These are phyloP conservation scores for Xylariales sp. DNA, from an alignment of 2,329 filamentous ascomycete species.

Conservation along the genomic window DNA sequence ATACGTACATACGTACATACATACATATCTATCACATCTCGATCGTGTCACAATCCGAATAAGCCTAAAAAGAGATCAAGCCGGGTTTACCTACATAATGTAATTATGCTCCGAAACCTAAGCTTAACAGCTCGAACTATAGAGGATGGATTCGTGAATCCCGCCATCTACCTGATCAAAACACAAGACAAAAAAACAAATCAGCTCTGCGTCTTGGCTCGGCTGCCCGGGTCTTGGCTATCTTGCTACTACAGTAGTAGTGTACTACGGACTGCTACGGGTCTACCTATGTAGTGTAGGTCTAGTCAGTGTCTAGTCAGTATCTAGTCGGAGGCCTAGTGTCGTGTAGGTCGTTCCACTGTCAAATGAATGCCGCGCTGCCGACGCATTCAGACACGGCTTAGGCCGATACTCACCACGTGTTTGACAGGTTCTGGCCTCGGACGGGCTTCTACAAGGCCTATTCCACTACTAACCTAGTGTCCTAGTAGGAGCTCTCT, in stretches of 20 bases:
- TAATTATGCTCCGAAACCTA: neutral
- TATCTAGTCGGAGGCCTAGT: no score
- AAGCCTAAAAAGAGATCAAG: neutral
- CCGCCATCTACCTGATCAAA: neutral
- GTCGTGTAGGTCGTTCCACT: constrained; percentile 7
- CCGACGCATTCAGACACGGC: constrained; percentile 20
- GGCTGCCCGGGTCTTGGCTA: constrained; percentile 10
- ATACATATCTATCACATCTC: constrained; percentile 9
- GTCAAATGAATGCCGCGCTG: constrained; percentile 18
- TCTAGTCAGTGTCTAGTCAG: no score
- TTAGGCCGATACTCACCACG: constrained; percentile 30
- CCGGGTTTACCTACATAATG: constrained; percentile 15
- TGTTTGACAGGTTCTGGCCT: constrained; percentile 36
- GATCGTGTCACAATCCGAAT: constrained; percentile 2
- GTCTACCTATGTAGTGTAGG: no score
- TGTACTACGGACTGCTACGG: no score
- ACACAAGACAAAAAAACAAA: neutral
- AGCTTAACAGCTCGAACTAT: neutral
- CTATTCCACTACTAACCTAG: no score
- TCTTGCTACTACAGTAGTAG: neutral
- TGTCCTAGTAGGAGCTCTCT: neutral
- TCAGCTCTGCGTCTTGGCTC: constrained; percentile 5
- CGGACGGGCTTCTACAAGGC: neutral
- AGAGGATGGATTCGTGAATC: neutral
- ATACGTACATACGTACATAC: neutral